Base-by-base conservation (phyloP, 805 yeast species). In the Zygosaccharomyces rouxii region DNA sequence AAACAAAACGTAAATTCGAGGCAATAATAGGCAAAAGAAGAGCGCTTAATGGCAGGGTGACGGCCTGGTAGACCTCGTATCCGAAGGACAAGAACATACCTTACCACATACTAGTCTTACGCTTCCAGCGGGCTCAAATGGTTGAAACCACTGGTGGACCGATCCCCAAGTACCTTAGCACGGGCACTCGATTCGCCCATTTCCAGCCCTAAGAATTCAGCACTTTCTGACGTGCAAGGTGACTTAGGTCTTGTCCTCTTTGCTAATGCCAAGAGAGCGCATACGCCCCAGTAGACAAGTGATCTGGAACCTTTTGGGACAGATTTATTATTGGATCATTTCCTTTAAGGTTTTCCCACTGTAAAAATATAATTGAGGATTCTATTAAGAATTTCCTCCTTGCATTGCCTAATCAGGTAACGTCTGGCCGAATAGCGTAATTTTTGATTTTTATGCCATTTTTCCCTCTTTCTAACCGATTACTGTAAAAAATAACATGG, bases 361-460 rank as follows among this genome's bases (percentile, higher is more conserved):
- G 37, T 33, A 16, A 33, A 33, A 33, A 33, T 9, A 33, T 7
- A 21, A 33, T 14, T 25, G 7, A 25, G 28, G 37, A 14, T 33
- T 18, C 21, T 9, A 14, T 14, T 33, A 9, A 18, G 16, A 33
- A 33, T 33, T 33, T 33, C 11, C 37, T 33, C 37, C 37, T 33
- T 33, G 37, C 10, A 19, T 28, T 41, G 14, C 44, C 35, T 14
- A 7, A 41, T 41, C 35, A 23, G 44, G 44, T 29, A 41, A 41
- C 14, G 28, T 23, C 35, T 19, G 37, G 21, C 35, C 29, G 22
- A 19, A 29, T 23, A 41, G 44, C 44, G 44, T 41, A 41, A 41
- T 41, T 41, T 41, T 41, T 22, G 23, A 33, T 41, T 29, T 41
- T 41, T 28, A 29, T 41, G 13, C 26, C 35, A 19, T 41, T 41